Evolutionary conservation across 129 eudicot species (phyloP), one percentile per base, ranked within the genome.

Genomic region (Saussurea involucrata): DNA sequence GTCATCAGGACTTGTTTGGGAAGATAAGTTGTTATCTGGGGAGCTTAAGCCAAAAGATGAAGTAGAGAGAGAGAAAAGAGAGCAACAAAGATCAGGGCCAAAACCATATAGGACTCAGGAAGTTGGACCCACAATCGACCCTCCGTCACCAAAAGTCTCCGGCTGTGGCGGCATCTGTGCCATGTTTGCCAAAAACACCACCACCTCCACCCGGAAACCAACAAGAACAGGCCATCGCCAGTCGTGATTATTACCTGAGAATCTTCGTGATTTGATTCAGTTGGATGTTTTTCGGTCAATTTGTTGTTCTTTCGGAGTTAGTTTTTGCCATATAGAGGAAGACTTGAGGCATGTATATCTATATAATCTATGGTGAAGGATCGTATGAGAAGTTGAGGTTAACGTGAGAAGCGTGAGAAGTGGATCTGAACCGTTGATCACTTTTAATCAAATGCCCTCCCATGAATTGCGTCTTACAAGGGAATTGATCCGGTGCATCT

Each of bases 1-100:
- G 17, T 91, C 96, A 32, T 91, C 96, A 29, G 96, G 96, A 17
- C 60, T 84, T 33, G 85, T 91, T 8, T 91, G 93, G 93, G 96
- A 91, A 61, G 90, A 88, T 78, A 88, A 86, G 63, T 25, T 82
- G 6, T 76, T 83, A 53, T 87, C 92, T 0, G 96, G 81, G 2
- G 96, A 86, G 31, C 29, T 83, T 63, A 88, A 81, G 76, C 81
- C 78, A 11, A 80, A 70, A 76, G 85, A 77, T 25, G 85, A 76
- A 24, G 63, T 64, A 32, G 65, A 80, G 20, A 69, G 24, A 24
- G 66, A 24, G 34, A 83, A 63, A 44, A 36, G 79, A 21, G 71
- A 63, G 29, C 24, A 22, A 53, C 64, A 53, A 78, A 66, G 40
- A 46, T n/a, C 57, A 5, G 49, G 61, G 40, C 71, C 83, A 2